Base-by-base conservation (phyloP, 352 stramenopile species). In the Phytophthora capsici region DNA sequence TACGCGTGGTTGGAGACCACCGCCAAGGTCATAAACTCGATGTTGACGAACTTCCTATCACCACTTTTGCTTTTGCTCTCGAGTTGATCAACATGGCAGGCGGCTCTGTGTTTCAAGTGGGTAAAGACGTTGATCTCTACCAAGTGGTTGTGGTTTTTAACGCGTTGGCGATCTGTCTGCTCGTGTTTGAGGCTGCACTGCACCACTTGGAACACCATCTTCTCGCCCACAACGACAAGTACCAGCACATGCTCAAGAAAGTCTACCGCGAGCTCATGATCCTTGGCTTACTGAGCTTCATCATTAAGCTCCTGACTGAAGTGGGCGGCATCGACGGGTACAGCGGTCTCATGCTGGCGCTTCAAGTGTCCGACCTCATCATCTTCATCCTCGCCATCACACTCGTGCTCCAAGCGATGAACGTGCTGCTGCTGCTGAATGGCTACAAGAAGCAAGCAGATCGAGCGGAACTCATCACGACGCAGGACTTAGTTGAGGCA, bases 201-300 rank as follows among this genome's bases (percentile, higher is more conserved):
- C 81, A 90, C 48, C 46, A 64, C 37, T 45, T 64, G 14, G 57
- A 64, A 25, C 57, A 64, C 25, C 37, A 57, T 4, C 22, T 64
- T 6, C 20, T 49, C 19, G 54, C 65, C 14, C 65, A 62, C 26
- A 74, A 79, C 41, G 72, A 73, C 48, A 90, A 88, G 65, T 90
- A 87, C 53, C 48, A 83, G 47, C 67, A 84, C 41, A 90, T 90
- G 62, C 59, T 90, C 45, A 80, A 72, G 54, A 90, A 90, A 46
- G 70, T 76, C 8, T 89, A 77, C 51, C 66, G 70, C 46, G 80
- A 89, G 45, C 52, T 89, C n/a, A 87, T 87, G 80, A 74, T 89
- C 23, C 71, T 89, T 3, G 79, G 79, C 0, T 20, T 88, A 17
- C 76, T 88, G 25, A 77, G 77, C 6, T 68, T 89, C 40, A 46